Evolutionary conservation across 176 grass and related monocot species (phyloP), one percentile per base, ranked within the genome.

Genomic region (Juncus inflexus): DNA sequence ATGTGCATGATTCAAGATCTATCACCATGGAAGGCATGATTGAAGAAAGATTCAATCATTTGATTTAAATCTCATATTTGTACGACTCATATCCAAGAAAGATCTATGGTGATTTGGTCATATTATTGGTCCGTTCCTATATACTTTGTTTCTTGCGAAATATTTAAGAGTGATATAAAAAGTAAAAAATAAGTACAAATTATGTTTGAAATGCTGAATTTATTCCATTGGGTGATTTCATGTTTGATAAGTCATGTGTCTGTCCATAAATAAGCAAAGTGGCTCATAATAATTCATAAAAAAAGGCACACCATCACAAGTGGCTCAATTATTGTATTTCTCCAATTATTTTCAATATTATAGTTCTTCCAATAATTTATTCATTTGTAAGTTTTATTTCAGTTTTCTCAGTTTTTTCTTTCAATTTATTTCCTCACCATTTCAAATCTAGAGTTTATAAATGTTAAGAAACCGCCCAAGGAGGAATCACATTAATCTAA

Each of bases 81-180:
- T 55, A 55, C 66, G 51, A 39, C 45, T 12, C 35, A 56, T 12
- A 69, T 57, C 66, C 36, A 0, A 38, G 6, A 5, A 6, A 69
- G 66, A 69, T 69, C 40, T n/a, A 53, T 4, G 5, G 36, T 52
- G 65, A 68, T 68, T 68, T 68, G 35, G 6, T 55, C 50, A 14
- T 39, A 68, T 55, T 66, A 53, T 15, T 67, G 64, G 16, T 37
- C 50, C 3, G 3, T n/a, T 38, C n/a, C 37, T 38, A 52, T 53
- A 55, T 42, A 53, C 45, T 57, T 47, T 69, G 66, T 36, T 52
- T 55, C 12, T 4, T 54, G 2, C 43, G 43, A 47, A 47, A 47
- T 47, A 47, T 37, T 35, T 7, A 9, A 61, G 9, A 61, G 9
- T 47, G 9, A 47, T 47, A 9, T 47, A 9, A 47, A 47, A 47